phyloP scores from a whole-genome alignment of 2,329 filamentous ascomycete genomes.

The Sporothrix variecibatus region DNA sequence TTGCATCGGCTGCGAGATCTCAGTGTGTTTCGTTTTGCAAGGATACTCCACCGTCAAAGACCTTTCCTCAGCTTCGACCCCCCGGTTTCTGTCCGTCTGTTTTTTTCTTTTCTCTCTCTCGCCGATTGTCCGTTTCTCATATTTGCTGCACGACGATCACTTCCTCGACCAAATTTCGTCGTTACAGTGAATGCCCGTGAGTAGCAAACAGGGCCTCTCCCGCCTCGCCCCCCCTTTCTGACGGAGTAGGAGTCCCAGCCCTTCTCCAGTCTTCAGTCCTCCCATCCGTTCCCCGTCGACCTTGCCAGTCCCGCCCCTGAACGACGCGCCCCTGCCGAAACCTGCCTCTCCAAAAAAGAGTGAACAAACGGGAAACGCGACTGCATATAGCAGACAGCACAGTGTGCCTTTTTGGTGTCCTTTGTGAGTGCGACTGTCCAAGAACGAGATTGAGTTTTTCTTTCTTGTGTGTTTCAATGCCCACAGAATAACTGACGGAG shows the following conservation, averaged over 20 bases:
- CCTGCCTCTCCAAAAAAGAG: background rate
- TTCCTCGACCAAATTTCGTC: background rate
- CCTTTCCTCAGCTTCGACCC: background rate
- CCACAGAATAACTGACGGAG: constrained; percentile 5
- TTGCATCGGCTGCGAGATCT: constrained; percentile 14
- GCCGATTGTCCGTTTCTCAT: background rate
- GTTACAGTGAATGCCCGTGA: background rate
- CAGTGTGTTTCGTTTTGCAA: constrained; percentile 15
- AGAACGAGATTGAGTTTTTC: constrained; percentile 3
- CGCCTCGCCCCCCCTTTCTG: constrained; percentile 1
- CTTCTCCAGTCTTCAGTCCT: background rate
- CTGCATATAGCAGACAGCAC: background rate
- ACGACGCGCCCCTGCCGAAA: constrained; percentile 19
- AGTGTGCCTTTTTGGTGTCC: background rate
- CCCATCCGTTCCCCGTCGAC: background rate
- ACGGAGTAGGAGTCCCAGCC: background rate
- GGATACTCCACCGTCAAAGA: background rate
- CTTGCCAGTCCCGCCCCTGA: constrained; percentile 17
- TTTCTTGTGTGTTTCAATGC: constrained; percentile 1
- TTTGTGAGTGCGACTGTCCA: constrained; percentile 3
- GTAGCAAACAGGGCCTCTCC: background rate
- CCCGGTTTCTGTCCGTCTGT: background rate
- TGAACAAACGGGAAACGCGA: constrained; percentile 17
- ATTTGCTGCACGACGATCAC: constrained; percentile 8
- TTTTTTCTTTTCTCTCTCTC: background rate